These are phyloP conservation scores for Quercus alba DNA, from an alignment of 306 rosid species.

Conservation along the genomic window DNA sequence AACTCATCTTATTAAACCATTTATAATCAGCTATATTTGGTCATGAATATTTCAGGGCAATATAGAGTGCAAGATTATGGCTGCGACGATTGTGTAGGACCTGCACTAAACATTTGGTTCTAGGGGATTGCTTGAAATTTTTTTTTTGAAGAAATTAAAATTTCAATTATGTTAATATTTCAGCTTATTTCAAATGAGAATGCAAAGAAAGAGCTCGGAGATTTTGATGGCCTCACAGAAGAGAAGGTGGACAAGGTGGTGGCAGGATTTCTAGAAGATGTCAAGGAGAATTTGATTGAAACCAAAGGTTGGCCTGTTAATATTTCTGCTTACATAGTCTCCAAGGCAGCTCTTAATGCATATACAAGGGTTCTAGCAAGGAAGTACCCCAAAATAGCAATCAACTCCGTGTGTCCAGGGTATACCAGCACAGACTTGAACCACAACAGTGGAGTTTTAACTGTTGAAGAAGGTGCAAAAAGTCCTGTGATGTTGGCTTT, in stretches of 20 bases:
- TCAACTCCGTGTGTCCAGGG: not conserved
- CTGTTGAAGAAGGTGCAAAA: not conserved
- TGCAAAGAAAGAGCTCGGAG: not conserved
- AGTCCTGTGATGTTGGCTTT: not conserved
- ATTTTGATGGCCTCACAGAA: not conserved
- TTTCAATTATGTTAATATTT: not conserved
- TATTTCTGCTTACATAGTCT: not conserved
- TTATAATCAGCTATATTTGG: too few relatives aligned
- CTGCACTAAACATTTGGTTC: too few relatives aligned
- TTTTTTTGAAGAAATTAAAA: not conserved
- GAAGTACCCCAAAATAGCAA: not conserved
- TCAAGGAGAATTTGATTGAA: not conserved
- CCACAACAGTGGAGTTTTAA: not conserved
- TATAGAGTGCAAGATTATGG: too few relatives aligned
- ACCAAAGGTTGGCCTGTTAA: not conserved
- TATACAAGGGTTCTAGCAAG: not conserved
- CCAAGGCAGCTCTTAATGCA: not conserved
- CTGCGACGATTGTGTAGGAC: too few relatives aligned
- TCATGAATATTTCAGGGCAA: too few relatives aligned
- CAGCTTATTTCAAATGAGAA: not conserved
- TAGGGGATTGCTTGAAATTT: not conserved
- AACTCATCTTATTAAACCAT: too few relatives aligned
- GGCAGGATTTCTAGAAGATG: not conserved
- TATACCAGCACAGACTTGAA: not conserved
- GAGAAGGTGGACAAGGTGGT: not conserved